Evolutionary conservation across 345 rosid species (phyloP).

Genomic region (Carallia pectinifolia): DNA sequence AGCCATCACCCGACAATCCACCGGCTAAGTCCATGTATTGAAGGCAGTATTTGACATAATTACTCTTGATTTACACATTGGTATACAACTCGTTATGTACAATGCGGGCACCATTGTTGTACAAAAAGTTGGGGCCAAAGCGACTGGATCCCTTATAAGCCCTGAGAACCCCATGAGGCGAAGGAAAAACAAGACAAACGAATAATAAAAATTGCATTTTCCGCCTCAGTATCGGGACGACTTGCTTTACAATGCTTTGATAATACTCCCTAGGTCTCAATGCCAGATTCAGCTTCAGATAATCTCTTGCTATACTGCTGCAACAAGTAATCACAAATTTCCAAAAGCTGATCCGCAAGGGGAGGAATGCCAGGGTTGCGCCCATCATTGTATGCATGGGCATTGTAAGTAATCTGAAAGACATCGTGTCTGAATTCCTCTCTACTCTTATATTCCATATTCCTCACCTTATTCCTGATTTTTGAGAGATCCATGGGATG

Average conservation of each 20-base stretch:
- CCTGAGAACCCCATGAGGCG: too few relatives aligned
- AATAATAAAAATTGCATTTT: not conserved
- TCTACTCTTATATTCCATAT: constrained; percentile 68
- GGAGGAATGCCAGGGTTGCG: constrained; percentile 94
- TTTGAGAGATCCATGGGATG: constrained; percentile 91
- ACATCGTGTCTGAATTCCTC: constrained; percentile 86
- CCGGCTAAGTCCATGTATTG: not conserved
- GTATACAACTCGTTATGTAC: constrained; percentile 12
- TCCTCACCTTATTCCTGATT: constrained; percentile 77
- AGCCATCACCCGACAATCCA: too few relatives aligned
- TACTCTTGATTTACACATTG: not conserved
- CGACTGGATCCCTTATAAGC: too few relatives aligned
- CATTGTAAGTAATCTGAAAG: constrained; percentile 73
- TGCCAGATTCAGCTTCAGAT: constrained; percentile 70
- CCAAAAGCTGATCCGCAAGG: constrained; percentile 91
- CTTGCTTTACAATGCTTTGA: not conserved
- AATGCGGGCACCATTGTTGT: constrained; percentile 8
- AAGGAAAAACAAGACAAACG: too few relatives aligned
- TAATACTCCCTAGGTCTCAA: constrained; percentile 25
- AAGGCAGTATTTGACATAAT: not conserved
- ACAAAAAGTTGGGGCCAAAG: not conserved
- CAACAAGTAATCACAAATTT: constrained; percentile 81
- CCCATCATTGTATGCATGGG: constrained; percentile 74
- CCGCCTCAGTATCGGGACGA: not conserved
- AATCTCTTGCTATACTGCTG: constrained; percentile 39